These are phyloP conservation scores for Ophiostoma himal-ulmi DNA, from an alignment of 2,329 filamentous ascomycete genomes.

Conservation along the genomic window DNA sequence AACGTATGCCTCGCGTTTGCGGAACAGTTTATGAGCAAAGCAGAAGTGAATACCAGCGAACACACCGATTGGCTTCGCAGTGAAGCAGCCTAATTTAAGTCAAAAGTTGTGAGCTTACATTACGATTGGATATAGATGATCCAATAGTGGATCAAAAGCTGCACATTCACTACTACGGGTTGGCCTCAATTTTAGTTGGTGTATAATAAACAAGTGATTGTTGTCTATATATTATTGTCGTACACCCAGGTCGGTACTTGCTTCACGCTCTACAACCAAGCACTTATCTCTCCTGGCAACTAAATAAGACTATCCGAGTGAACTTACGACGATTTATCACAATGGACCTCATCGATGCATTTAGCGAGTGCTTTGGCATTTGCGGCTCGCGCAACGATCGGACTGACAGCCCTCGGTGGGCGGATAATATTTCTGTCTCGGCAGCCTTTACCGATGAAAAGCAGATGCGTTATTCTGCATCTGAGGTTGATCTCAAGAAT, in stretches of 20 bases:
- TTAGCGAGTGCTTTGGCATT: neutral
- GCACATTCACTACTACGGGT: neutral
- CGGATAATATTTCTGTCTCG: neutral
- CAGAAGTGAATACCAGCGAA: neutral
- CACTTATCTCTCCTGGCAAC: neutral
- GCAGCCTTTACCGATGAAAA: neutral
- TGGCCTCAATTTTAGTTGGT: neutral
- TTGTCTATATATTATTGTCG: neutral
- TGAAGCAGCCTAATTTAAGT: neutral
- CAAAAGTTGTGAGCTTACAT: neutral
- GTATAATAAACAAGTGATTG: too few species aligned
- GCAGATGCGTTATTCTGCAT: neutral
- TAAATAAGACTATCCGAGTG: neutral
- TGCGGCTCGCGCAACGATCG: neutral
- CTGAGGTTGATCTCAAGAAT: neutral
- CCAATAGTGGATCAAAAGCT: too few species aligned
- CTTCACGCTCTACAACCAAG: neutral
- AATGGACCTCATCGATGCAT: neutral
- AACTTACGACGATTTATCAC: neutral
- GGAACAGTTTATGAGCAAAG: neutral
- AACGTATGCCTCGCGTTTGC: neutral
- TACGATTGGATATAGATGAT: neutral
- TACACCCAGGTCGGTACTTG: neutral
- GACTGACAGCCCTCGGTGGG: neutral
- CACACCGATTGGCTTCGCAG: neutral